phyloP scores from a whole-genome alignment of 495 filamentous ascomycete genomes.

The Haplographium delicatum region DNA sequence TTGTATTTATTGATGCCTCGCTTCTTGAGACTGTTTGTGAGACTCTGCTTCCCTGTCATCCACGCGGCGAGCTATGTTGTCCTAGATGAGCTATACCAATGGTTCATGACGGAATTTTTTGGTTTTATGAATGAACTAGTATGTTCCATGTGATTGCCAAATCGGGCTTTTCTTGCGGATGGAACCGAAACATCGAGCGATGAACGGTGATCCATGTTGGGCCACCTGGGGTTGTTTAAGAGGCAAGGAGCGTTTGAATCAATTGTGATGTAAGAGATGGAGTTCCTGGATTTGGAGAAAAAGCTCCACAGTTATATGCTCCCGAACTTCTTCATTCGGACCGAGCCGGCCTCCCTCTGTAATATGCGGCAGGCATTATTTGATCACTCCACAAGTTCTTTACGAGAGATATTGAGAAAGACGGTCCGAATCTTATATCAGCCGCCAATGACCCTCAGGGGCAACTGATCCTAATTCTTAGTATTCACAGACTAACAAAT shows the following conservation, averaged over 20 bases:
- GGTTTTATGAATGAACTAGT: too few species aligned
- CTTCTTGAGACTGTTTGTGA: slow-evolving; percentile 17
- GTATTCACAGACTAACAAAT: slow-evolving; percentile 9
- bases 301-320: too few species aligned
- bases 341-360: not conserved
- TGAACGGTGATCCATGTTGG: too few species aligned
- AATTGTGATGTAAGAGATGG: too few species aligned
- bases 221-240: too few species aligned
- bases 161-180: slow-evolving; percentile 1
- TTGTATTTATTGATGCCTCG: slow-evolving; percentile 11
- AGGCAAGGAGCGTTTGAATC: too few species aligned
- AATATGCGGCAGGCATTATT: not conserved
- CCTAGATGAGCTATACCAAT: too few species aligned
- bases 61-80: too few species aligned
- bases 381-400: not conserved
- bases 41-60: slow-evolving; percentile 3
- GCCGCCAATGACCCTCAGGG: slow-evolving; percentile 3
- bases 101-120: too few species aligned
- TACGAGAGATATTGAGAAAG: not conserved
- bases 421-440: slow-evolving; percentile 1
- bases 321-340: not conserved
- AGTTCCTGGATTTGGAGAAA: too few species aligned
- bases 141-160: too few species aligned
- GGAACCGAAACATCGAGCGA: not conserved
- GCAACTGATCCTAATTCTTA: slow-evolving; percentile 14